Evolutionary conservation across 2,329 filamentous ascomycete genomes (phyloP).

Genomic region (Cytospora paraplurivora): DNA sequence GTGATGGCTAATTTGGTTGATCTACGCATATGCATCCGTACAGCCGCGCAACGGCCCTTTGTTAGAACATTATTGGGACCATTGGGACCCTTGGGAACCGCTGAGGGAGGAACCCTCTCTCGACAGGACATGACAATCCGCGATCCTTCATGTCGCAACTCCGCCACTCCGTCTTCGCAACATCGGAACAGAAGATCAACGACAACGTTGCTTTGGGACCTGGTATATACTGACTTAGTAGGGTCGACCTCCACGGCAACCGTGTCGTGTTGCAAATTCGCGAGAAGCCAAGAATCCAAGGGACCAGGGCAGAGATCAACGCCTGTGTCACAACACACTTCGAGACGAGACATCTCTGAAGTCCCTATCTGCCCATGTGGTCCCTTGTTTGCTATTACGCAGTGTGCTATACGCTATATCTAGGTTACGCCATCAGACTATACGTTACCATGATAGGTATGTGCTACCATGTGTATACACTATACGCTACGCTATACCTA

Average conservation of each 20-base stretch:
- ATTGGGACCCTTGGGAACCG: not conserved
- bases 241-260: not conserved
- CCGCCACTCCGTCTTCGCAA: not conserved
- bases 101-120: no score
- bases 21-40: not conserved
- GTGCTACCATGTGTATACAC: not conserved
- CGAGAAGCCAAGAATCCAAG: not conserved
- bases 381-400: no score
- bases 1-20: not conserved
- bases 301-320: not conserved
- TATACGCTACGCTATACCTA: not conserved
- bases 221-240: not conserved
- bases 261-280: not conserved
- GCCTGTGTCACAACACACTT: not conserved
- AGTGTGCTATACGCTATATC: no score
- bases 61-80: not conserved
- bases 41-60: not conserved
- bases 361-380: no score
- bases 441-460: no score
- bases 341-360: not conserved
- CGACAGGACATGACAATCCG: not conserved
- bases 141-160: not conserved
- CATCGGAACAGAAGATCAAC: not conserved
- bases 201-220: not conserved
- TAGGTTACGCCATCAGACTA: no score